These are phyloP conservation scores for Vigna angularis DNA, from an alignment of 306 rosid genomes.

Conservation along the genomic window DNA sequence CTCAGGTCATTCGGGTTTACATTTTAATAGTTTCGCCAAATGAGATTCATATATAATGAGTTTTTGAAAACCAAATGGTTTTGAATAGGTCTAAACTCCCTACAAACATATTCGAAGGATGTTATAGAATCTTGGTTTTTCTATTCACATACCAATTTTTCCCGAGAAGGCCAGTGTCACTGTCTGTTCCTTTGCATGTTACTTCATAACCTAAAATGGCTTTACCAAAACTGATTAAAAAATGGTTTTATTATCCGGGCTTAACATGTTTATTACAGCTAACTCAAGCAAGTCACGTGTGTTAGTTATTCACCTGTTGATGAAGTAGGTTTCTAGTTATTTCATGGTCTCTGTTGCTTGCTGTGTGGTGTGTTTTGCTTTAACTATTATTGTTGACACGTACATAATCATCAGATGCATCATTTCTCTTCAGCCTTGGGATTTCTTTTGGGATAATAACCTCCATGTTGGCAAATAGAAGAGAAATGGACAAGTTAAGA, in stretches of 20 bases:
- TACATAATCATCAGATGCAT: constrained; percentile 56
- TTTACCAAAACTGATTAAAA: constrained; percentile 6
- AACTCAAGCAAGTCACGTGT: neutral
- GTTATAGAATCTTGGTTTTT: constrained; percentile 28
- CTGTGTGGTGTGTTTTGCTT: constrained; percentile 22
- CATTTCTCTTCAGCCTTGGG: constrained; percentile 73
- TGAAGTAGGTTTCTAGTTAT: constrained; percentile 19
- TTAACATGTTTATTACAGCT: constrained; percentile 2
- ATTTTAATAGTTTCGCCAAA: constrained; percentile 2
- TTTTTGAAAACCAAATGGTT: constrained; percentile 29
- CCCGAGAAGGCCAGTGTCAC: neutral
- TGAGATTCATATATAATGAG: constrained; percentile 9
- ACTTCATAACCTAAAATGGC: neutral
- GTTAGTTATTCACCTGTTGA: constrained; percentile 19
- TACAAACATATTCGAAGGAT: neutral
- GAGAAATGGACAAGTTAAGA: constrained; percentile 66
- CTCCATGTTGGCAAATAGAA: constrained; percentile 55
- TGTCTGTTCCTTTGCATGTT: constrained; percentile 12
- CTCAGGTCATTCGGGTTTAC: neutral
- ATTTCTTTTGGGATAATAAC: constrained; percentile 73
- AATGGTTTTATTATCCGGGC: constrained; percentile 5
- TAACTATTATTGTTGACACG: constrained; percentile 40
- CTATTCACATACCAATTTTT: neutral
- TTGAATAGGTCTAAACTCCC: constrained; percentile 22
- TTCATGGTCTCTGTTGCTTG: constrained; percentile 18